Conservation (phyloP, 2,329 filamentous ascomycete genomes). For the Alternaria sp. region DNA sequence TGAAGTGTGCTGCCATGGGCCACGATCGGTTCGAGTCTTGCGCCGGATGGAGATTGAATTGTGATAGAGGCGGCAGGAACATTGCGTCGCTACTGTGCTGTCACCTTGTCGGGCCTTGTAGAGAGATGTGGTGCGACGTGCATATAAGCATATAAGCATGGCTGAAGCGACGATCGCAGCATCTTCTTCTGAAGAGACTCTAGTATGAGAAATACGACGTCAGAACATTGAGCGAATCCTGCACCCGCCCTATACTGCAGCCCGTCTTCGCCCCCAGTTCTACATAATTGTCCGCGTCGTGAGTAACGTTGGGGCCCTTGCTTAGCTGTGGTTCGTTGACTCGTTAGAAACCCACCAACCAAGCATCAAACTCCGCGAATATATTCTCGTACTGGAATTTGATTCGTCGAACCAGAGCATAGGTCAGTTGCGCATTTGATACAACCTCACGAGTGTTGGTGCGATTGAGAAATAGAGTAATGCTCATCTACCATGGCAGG, state of each 20-base stretch:
- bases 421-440: slow-evolving; percentile 18
- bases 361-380: slow-evolving; percentile 16
- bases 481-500: slow-evolving; percentile 20
- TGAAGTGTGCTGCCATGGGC: slow-evolving; percentile 29
- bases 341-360: slow-evolving; percentile 25
- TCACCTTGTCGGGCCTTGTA: slow-evolving; percentile 12
- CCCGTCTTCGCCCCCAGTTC: background rate
- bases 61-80: slow-evolving; percentile 26
- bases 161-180: slow-evolving; percentile 19
- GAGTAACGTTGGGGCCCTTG: slow-evolving; percentile 22
- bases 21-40: slow-evolving; percentile 26
- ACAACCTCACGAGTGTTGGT: slow-evolving; percentile 8
- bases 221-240: background rate
- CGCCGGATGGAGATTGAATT: slow-evolving; percentile 15
- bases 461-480: slow-evolving; percentile 5
- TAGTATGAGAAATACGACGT: background rate
- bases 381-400: slow-evolving; percentile 18
- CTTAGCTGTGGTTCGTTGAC: slow-evolving; percentile 23
- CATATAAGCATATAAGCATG: slow-evolving; percentile 36
- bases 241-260: slow-evolving; percentile 1
- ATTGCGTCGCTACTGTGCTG: slow-evolving; percentile 27
- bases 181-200: background rate
- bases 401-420: slow-evolving; percentile 19
- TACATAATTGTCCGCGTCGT: slow-evolving; percentile 10
- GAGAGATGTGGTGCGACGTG: slow-evolving; percentile 33